These are phyloP conservation scores for Gnomoniopsis sp. DNA, from an alignment of 2,329 filamentous ascomycete genomes.

Conservation along the genomic window DNA sequence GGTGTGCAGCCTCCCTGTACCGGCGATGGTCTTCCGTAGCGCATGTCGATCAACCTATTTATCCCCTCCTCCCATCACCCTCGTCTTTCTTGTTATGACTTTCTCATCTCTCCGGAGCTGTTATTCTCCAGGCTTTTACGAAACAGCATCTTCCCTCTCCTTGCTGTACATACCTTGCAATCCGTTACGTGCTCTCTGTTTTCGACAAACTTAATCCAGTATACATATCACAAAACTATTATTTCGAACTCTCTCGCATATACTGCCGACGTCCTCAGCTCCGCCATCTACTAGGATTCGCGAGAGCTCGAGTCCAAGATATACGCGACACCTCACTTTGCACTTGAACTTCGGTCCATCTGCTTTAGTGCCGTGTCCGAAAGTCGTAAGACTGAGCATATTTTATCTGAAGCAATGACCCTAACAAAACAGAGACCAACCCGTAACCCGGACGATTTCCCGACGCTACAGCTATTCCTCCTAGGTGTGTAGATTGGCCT, in stretches of 20 bases:
- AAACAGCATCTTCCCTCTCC: background rate
- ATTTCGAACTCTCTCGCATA: background rate
- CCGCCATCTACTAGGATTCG: background rate
- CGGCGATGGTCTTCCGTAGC: background rate
- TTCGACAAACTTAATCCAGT: background rate
- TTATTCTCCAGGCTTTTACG: background rate
- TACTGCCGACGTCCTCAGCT: background rate
- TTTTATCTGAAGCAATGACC: conserved; percentile 44
- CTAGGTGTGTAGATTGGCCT: conserved; percentile 58
- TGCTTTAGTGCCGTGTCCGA: conserved; percentile 34
- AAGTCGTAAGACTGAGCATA: conserved; percentile 42
- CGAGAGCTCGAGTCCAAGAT: background rate
- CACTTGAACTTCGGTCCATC: conserved; percentile 19
- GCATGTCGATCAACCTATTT: background rate
- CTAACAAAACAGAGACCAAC: conserved; percentile 47
- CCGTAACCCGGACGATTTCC: conserved; percentile 71
- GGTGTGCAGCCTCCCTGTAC: background rate
- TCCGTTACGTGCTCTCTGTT: background rate
- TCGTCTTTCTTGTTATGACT: background rate
- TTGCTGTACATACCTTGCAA: background rate
- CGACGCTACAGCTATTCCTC: conserved; percentile 76
- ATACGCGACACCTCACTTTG: conserved; percentile 14
- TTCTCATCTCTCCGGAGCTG: background rate
- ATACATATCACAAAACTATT: background rate
- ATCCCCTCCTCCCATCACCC: background rate